These are phyloP conservation scores for Neurospora sp. DNA, from an alignment of 495 filamentous ascomycete species.

Conservation along the genomic window DNA sequence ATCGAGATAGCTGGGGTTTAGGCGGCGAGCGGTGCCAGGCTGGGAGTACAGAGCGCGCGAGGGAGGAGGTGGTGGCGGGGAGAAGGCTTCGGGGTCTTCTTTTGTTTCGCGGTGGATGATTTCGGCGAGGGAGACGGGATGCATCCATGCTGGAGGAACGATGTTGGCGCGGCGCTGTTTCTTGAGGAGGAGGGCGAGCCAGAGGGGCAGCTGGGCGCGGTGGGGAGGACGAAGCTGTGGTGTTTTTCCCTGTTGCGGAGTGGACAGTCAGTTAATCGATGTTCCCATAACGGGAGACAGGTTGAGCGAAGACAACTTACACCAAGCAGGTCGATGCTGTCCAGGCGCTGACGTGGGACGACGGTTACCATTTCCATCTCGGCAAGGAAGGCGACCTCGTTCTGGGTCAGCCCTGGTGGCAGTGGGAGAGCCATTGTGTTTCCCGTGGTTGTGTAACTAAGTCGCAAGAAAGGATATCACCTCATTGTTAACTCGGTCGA, in stretches of 20 bases:
- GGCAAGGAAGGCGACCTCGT: constrained; percentile 89
- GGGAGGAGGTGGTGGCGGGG: constrained; percentile 57
- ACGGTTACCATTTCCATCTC: constrained; percentile 95
- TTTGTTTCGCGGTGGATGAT: constrained; percentile 77
- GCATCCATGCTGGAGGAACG: constrained; percentile 79
- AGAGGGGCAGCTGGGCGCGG: constrained; percentile 72
- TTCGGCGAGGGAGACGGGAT: constrained; percentile 54
- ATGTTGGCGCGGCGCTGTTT: constrained; percentile 93
- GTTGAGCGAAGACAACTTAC: constrained; percentile 43
- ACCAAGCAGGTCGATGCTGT: constrained; percentile 70
- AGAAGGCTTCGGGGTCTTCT: constrained; percentile 54
- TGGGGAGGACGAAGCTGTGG: constrained; percentile 70
- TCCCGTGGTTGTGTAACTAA: background rate
- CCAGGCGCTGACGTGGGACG: constrained; percentile 81
- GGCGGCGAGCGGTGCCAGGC: constrained; percentile 22
- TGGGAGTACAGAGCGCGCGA: constrained; percentile 28
- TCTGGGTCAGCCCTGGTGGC: constrained; percentile 71
- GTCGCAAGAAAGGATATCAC: background rate
- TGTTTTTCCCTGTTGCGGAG: constrained; percentile 55
- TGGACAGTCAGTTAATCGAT: background rate
- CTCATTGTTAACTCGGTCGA: background rate
- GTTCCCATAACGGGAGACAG: constrained; percentile 3
- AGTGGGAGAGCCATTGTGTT: constrained; percentile 69
- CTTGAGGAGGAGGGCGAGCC: constrained; percentile 96
- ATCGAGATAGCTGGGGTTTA: background rate